Conservation (phyloP, 305 asterid species). For the Fraxinus platypoda region DNA sequence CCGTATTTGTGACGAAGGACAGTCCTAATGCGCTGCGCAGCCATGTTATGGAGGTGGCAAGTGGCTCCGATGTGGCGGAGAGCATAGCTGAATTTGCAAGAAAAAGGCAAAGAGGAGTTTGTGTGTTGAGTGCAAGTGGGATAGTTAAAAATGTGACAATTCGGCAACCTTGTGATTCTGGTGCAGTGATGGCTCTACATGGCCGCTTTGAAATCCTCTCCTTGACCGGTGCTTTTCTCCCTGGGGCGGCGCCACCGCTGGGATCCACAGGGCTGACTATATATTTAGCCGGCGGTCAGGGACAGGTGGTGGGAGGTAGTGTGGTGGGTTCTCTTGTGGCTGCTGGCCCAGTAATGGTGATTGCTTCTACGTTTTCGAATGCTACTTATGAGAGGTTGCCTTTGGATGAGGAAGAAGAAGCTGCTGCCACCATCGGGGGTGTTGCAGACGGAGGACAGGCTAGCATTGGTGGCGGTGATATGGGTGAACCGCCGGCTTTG, state of each 20-base stretch:
- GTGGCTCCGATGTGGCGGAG: constrained; percentile 68
- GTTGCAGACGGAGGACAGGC: not conserved
- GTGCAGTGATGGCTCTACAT: constrained; percentile 47
- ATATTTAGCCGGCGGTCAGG: constrained; percentile 67
- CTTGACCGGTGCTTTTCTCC: constrained; percentile 61
- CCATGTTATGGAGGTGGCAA: constrained; percentile 72
- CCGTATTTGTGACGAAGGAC: constrained; percentile 67
- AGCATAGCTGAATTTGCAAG: constrained; percentile 69
- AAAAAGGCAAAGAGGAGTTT: constrained; percentile 70
- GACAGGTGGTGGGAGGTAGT: constrained; percentile 78
- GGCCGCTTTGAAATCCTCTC: constrained; percentile 80
- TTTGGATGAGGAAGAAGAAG: constrained; percentile 44
- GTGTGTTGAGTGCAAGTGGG: constrained; percentile 71
- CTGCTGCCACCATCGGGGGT: constrained; percentile 25
- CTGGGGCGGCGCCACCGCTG: constrained; percentile 57
- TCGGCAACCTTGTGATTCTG: constrained; percentile 58
- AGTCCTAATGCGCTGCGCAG: constrained; percentile 79
- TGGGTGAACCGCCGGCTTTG: not conserved
- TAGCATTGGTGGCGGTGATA: not conserved
- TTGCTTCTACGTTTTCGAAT: constrained; percentile 75
- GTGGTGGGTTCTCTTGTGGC: constrained; percentile 78
- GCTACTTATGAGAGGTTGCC: constrained; percentile 78
- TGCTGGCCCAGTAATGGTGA: constrained; percentile 65
- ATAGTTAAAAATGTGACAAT: constrained; percentile 71
- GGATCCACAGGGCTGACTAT: constrained; percentile 71